phyloP scores from a whole-genome alignment of 352 stramenopile species.

The Phytopythium sindhum region DNA sequence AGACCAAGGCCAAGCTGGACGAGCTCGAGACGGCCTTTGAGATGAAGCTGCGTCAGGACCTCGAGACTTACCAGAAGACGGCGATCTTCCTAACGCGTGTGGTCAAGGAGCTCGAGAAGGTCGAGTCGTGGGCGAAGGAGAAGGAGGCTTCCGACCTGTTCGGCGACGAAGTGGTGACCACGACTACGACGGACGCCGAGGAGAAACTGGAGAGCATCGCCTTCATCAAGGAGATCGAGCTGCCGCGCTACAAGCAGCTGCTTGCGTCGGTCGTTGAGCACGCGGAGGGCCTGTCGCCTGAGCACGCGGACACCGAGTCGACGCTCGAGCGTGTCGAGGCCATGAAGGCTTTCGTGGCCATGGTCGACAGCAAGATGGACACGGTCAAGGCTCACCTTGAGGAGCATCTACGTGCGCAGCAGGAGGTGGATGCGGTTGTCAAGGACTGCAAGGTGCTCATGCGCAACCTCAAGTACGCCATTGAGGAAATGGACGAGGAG shows the following conservation, averaged over 20 bases:
- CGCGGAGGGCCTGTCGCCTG: constrained; percentile 59
- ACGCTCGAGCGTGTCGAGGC: constrained; percentile 69
- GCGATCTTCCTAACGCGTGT: constrained; percentile 81
- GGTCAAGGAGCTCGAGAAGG: constrained; percentile 82
- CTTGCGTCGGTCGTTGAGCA: constrained; percentile 62
- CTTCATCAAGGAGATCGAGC: constrained; percentile 81
- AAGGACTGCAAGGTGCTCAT: constrained; percentile 86
- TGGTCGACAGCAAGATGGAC: constrained; percentile 69
- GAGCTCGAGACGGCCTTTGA: constrained; percentile 69
- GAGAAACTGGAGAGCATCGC: constrained; percentile 82
- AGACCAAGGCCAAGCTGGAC: constrained; percentile 67
- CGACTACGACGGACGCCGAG: constrained; percentile 63
- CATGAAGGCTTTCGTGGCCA: constrained; percentile 74
- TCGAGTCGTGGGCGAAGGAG: constrained; percentile 80
- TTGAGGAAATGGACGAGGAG: constrained; percentile 88
- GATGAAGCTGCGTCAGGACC: constrained; percentile 64
- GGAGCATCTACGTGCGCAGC: constrained; percentile 53
- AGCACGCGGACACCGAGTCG: constrained; percentile 61
- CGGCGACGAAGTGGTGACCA: constrained; percentile 48
- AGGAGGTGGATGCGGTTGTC: constrained; percentile 75
- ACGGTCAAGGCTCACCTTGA: constrained; percentile 54
- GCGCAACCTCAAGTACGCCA: constrained; percentile 86
- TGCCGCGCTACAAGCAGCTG: constrained; percentile 81
- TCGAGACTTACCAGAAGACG: constrained; percentile 82
- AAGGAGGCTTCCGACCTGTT: constrained; percentile 72